Evolutionary conservation across 495 filamentous ascomycete species (phyloP), one percentile per base, ranked within the genome.

Genomic region (Penicillium samsonianum): DNA sequence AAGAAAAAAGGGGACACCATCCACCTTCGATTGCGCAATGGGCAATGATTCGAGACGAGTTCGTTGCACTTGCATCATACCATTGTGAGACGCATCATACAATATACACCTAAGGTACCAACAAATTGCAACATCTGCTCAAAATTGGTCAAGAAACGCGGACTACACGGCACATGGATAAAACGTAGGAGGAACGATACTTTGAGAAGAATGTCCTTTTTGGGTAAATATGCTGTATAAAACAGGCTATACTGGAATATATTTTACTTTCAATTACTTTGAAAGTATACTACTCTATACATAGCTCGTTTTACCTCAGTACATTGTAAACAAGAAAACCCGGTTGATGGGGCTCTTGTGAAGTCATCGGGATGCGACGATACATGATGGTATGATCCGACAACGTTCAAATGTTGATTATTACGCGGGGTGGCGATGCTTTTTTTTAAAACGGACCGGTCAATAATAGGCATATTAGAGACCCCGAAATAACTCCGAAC

Each of bases 401-500:
- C 45, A 19, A 28, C 11, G 45, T 31, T 31, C 1, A 31, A 19
- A 28, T 19, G 45, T 31, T 31, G 10, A 31, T 10, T 31, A 47
- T 31, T 31, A 47, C 23, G 43, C 23, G 23, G 23, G 48, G 48
- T 50, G 48, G 48, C 48, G 14, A 41, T 31, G 14, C 3, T 28
- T 41, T 51, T 9, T 7, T n/a, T n/a, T n/a, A n/a, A 28, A 9
- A 22, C 28, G 14, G 14, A 46, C 43, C 23, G 35, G 28, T 41
- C 14, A 25, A 35, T 35, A 14, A 35, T 35, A 1, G 31, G 5
- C 12, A n/a, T n/a, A n/a, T n/a, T n/a, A n/a, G n/a, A n/a, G 8
- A 33, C 4, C 35, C 50, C 50, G 38, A 53, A 31, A 53, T 42
- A 53, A 41, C 3, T n/a, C 45, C 45, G 44, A 52, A 28, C 3